Conservation (phyloP, 2,329 filamentous ascomycete species). For the Cryphonectria carpinicola region DNA sequence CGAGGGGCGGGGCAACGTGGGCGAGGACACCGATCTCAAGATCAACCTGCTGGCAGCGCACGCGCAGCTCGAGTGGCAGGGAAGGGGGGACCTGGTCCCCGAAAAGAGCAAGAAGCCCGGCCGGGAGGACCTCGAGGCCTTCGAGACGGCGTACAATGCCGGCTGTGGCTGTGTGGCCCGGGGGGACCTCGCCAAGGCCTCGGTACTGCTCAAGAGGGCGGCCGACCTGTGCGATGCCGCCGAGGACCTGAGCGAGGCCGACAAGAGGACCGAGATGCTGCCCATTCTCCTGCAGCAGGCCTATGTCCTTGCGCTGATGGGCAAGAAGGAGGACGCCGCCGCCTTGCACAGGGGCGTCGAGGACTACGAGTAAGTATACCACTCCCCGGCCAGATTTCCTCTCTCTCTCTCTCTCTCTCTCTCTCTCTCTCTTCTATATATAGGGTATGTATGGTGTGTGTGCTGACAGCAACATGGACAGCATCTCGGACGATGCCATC, state of each 20-base stretch:
- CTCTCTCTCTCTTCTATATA: neutral
- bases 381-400: neutral
- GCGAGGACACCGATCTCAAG: conserved; percentile 73
- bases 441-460: too few relatives aligned
- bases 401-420: neutral
- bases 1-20: conserved; percentile 47
- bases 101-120: conserved; percentile 58
- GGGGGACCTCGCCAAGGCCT: conserved; percentile 67
- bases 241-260: conserved; percentile 73
- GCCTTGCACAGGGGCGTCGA: conserved; percentile 65
- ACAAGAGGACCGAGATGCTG: conserved; percentile 74
- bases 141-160: conserved; percentile 81
- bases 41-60: conserved; percentile 77
- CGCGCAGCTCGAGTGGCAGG: conserved; percentile 74
- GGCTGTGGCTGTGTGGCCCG: conserved; percentile 74
- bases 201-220: conserved; percentile 70
- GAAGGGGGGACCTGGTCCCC: conserved; percentile 54
- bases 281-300: conserved; percentile 78
- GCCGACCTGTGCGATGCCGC: conserved; percentile 72
- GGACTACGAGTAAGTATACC: conserved; percentile 58
- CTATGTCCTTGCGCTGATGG: conserved; percentile 70
- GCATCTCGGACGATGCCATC: conserved; percentile 70
- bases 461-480: conserved; percentile 42
- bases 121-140: conserved; percentile 70
- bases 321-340: conserved; percentile 67